Percentiles rank a stretch among this genome's conserved stretches.
These are phyloP conservation scores for Panicum miliaceum DNA, from an alignment of 176 grass and related monocot species.

Conservation along the genomic window DNA sequence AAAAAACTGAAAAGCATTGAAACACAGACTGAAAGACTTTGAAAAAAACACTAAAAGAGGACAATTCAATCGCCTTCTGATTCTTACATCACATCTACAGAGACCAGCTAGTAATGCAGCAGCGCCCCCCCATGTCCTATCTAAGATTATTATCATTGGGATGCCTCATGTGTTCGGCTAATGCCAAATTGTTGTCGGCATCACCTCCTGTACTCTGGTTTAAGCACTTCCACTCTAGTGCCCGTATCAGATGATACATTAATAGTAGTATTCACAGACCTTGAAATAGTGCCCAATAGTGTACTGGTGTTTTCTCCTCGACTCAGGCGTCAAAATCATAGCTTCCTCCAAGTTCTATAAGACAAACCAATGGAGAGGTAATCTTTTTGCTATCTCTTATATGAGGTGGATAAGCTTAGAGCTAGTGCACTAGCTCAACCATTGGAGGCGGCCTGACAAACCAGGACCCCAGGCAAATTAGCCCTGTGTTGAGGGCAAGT, in stretches of 20 bases:
- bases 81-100: background rate
- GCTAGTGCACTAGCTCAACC: too few relatives aligned
- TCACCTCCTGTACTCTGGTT: background rate
- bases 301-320: background rate
- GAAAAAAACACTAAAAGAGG: background rate
- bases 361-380: too few relatives aligned
- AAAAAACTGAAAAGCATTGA: background rate
- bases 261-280: background rate
- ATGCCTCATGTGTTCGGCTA: background rate
- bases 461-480: background rate
- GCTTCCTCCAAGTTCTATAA: background rate
- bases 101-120: background rate
- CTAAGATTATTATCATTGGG: conserved; percentile 1
- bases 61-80: background rate
- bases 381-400: too few relatives aligned
- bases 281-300: background rate
- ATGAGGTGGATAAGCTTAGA: too few relatives aligned
- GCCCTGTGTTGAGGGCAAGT: background rate
- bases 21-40: too few relatives aligned
- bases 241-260: background rate
- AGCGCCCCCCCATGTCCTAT: background rate
- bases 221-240: background rate
- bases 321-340: background rate
- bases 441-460: too few relatives aligned
- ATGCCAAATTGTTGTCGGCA: background rate